Conservation (phyloP, 441 rosid species). For the Pelargonium cotyledonis region DNA sequence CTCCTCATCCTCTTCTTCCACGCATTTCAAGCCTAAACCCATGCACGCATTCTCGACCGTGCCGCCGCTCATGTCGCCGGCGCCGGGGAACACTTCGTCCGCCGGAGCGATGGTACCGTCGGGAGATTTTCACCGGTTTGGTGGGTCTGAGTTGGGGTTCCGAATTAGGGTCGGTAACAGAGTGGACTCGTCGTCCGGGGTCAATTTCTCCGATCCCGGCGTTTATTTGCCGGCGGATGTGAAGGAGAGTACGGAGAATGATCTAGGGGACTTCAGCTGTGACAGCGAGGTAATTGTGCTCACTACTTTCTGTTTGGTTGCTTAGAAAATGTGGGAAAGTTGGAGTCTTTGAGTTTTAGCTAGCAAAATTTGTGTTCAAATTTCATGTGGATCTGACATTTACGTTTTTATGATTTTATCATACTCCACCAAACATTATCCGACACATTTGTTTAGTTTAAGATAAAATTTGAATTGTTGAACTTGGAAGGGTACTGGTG, state of each 20-base stretch:
- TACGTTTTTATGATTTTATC: neutral
- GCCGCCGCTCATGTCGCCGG: constrained; percentile 2
- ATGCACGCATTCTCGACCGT: constrained; percentile 19
- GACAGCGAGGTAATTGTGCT: constrained; percentile 1
- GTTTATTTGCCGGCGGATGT: constrained; percentile 19
- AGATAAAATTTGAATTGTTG: neutral
- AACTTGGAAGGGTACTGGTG: constrained; percentile 35
- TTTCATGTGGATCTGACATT: neutral
- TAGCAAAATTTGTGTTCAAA: neutral
- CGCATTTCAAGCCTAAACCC: constrained; percentile 29
- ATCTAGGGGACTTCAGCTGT: constrained; percentile 5
- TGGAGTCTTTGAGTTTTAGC: neutral
- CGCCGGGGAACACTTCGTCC: constrained; percentile 12
- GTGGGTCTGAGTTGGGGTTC: constrained; percentile 21
- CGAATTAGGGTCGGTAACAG: constrained; percentile 8
- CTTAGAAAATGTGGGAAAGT: neutral
- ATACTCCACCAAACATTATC: no score
- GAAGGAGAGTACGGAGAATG: neutral
- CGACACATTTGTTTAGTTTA: no score
- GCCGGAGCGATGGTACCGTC: constrained; percentile 9
- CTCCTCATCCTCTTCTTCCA: constrained; percentile 29
- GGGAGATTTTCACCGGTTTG: constrained; percentile 23
- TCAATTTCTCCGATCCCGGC: constrained; percentile 36
- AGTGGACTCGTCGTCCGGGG: neutral
- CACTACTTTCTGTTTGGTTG: constrained; percentile 7